phyloP scores from a whole-genome alignment of 164 flowering plant genomes.

The Stephania japonica region DNA sequence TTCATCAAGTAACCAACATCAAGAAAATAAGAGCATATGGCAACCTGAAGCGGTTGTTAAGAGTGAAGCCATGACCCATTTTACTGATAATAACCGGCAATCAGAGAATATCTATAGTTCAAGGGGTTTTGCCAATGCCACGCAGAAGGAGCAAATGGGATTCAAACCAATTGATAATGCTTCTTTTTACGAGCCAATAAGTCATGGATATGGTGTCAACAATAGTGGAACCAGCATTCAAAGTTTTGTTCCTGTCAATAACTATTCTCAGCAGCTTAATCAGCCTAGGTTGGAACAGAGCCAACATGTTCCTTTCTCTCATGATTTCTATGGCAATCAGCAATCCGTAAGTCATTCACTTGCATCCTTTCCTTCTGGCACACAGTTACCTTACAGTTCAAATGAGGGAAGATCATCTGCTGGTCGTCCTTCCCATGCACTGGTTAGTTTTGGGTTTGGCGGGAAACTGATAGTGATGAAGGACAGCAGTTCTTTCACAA shows the following conservation, averaged over 20 bases:
- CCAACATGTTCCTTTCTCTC: slow-evolving; percentile 32
- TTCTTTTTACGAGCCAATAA: slow-evolving; percentile 29
- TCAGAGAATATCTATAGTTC: slow-evolving; percentile 26
- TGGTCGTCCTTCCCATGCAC: slow-evolving; percentile 91
- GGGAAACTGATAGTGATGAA: slow-evolving; percentile 90
- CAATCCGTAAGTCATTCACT: slow-evolving; percentile 30
- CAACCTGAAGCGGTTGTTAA: slow-evolving; percentile 29
- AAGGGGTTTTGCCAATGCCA: slow-evolving; percentile 19
- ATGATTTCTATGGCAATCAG: slow-evolving; percentile 40
- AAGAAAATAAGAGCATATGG: slow-evolving; percentile 33
- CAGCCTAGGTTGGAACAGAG: slow-evolving; percentile 29
- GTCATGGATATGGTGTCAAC: slow-evolving; percentile 25
- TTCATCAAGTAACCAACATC: slow-evolving; percentile 26
- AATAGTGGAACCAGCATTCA: slow-evolving; percentile 23
- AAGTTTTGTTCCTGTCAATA: slow-evolving; percentile 32
- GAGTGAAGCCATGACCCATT: slow-evolving; percentile 17
- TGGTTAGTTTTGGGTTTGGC: slow-evolving; percentile 96
- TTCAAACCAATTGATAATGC: slow-evolving; percentile 24
- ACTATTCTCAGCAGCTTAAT: slow-evolving; percentile 33
- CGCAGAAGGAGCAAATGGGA: slow-evolving; percentile 28
- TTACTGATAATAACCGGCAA: slow-evolving; percentile 27
- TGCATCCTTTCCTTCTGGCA: slow-evolving; percentile 16
- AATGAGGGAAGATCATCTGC: slow-evolving; percentile 66
- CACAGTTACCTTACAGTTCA: slow-evolving; percentile 6
- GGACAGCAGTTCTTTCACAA: slow-evolving; percentile 30